Conservation (phyloP, 1,139 yeast species). For the Candida neerlandica region DNA sequence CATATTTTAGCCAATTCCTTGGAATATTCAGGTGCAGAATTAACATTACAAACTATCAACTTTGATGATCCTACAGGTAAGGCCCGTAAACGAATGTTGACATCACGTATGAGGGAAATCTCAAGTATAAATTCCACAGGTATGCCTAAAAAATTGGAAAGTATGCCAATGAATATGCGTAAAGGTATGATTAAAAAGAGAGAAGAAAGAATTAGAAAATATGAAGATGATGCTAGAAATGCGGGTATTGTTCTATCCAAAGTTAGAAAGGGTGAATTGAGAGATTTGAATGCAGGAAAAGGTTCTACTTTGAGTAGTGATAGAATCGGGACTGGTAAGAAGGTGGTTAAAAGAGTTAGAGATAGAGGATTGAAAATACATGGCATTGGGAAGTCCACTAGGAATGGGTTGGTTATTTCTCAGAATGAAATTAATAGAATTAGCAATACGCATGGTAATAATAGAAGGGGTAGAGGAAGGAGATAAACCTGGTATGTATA, state of each 20-base stretch:
- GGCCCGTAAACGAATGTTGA: conserved; percentile 72
- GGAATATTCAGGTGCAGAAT: conserved; percentile 73
- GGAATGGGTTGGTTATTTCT: conserved; percentile 79
- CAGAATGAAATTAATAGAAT: conserved; percentile 64
- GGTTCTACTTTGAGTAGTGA: conserved; percentile 56
- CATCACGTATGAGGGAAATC: conserved; percentile 61
- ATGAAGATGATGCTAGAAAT: conserved; percentile 77
- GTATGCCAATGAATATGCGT: conserved; percentile 86
- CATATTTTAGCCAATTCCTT: conserved; percentile 68
- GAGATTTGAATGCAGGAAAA: conserved; percentile 57
- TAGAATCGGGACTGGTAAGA: conserved; percentile 57
- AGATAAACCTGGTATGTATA: conserved; percentile 2
- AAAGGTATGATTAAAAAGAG: conserved; percentile 76
- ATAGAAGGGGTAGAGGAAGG: neutral
- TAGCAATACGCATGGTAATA: conserved; percentile 13
- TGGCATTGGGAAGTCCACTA: conserved; percentile 75
- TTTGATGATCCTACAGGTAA: conserved; percentile 77
- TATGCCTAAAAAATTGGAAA: conserved; percentile 55
- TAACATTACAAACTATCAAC: conserved; percentile 68
- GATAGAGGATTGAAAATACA: conserved; percentile 81
- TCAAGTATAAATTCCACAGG: conserved; percentile 55
- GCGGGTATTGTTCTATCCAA: conserved; percentile 83
- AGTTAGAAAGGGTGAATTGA: conserved; percentile 62
- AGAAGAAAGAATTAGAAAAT: conserved; percentile 51
- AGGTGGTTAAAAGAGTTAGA: conserved; percentile 42